Evolutionary conservation across 306 rosid genomes (phyloP).

Genomic region (barrel medic (Medicago truncatula)): MtrunA17r5.0-ANR NC_053048.1:53086501-53087000

Average conservation of each 20-base stretch:
- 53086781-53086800: background rate
- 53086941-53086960: background rate
- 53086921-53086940: background rate
- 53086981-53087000: background rate
- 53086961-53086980: background rate
- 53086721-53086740: slow-evolving; percentile 29
- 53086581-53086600: slow-evolving; percentile 84
- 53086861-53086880: background rate
- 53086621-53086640: slow-evolving; percentile 93
- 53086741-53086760: slow-evolving; percentile 1
- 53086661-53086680: slow-evolving; percentile 59
- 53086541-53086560: slow-evolving; percentile 21
- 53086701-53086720: slow-evolving; percentile 5
- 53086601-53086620: slow-evolving; percentile 89
- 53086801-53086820: background rate
- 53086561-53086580: slow-evolving; percentile 73
- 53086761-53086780: background rate
- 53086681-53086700: background rate
- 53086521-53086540: background rate
- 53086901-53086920: background rate
- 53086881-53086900: background rate
- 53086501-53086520: slow-evolving; percentile 18
- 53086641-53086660: slow-evolving; percentile 53
- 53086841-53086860: background rate
- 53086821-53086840: background rate